These are phyloP conservation scores for Irpex sp. DNA, from an alignment of 1,284 basidiomycete species.

Conservation along the genomic window DNA sequence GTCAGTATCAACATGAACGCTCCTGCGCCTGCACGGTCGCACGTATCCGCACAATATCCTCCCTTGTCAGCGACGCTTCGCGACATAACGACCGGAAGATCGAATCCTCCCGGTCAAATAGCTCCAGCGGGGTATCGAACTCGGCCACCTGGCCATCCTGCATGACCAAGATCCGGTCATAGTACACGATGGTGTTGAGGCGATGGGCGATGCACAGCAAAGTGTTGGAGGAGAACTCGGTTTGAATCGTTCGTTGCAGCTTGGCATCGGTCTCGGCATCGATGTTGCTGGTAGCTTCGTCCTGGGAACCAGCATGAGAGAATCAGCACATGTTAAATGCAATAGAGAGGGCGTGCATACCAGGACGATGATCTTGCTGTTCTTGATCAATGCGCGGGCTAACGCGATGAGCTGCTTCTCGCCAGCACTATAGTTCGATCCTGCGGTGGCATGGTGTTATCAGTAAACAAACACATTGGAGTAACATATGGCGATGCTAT, in stretches of 20 bases:
- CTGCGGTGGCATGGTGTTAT: constrained; percentile 25
- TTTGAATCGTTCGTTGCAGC: constrained; percentile 71
- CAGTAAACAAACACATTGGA: neutral
- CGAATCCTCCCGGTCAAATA: constrained; percentile 67
- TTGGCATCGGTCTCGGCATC: constrained; percentile 82
- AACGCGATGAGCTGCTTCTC: constrained; percentile 78
- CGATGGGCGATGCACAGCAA: constrained; percentile 77
- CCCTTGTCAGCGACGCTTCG: constrained; percentile 63
- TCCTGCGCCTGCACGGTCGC: neutral
- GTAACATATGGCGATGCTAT: neutral
- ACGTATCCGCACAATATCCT: constrained; percentile 48
- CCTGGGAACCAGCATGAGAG: constrained; percentile 28
- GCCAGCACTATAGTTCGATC: constrained; percentile 73
- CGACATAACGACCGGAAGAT: constrained; percentile 77
- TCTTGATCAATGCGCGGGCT: constrained; percentile 69
- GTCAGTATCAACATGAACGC: too few species aligned
- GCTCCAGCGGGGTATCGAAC: constrained; percentile 75
- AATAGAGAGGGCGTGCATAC: constrained; percentile 30
- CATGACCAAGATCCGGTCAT: constrained; percentile 77
- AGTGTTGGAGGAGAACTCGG: constrained; percentile 60
- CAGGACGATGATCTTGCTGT: constrained; percentile 67
- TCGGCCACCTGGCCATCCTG: constrained; percentile 67
- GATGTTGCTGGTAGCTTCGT: constrained; percentile 81
- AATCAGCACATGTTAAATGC: too few species aligned
- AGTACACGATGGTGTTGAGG: constrained; percentile 75